phyloP scores from a whole-genome alignment of 2,329 filamentous ascomycete species.

The Thelonectria olida region DNA sequence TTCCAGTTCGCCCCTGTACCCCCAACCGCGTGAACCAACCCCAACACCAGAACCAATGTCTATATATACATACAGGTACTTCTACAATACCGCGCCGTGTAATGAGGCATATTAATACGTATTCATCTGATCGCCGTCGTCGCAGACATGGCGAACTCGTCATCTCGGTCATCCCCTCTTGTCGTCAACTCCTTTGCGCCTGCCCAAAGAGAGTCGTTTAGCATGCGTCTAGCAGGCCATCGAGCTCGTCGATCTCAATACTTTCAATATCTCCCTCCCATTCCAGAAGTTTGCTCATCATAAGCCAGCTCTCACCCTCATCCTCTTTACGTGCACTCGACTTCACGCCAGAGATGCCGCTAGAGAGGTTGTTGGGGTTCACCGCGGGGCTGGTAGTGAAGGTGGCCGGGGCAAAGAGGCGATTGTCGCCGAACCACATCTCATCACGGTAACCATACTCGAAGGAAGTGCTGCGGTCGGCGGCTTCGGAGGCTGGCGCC shows the following conservation, averaged over 20 bases:
- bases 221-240: constrained; percentile 82
- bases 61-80: constrained; percentile 44
- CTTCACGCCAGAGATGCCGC: constrained; percentile 33
- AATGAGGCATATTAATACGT: constrained; percentile 32
- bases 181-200: constrained; percentile 31
- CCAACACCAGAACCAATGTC: constrained; percentile 35
- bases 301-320: constrained; percentile 51
- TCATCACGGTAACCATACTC: constrained; percentile 57
- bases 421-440: constrained; percentile 62
- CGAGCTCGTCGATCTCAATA: constrained; percentile 92
- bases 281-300: constrained; percentile 53
- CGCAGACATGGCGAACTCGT: constrained; percentile 37
- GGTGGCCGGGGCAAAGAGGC: constrained; percentile 46
- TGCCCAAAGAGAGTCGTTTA: constrained; percentile 49
- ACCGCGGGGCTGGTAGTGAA: constrained; percentile 67
- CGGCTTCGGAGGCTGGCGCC: constrained; percentile 38
- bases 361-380: constrained; percentile 42
- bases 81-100: constrained; percentile 39
- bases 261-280: constrained; percentile 83
- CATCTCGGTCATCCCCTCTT: constrained; percentile 32
- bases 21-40: constrained; percentile 20
- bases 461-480: constrained; percentile 41
- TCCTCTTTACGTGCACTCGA: constrained; percentile 48
- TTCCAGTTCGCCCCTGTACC: constrained; percentile 33
- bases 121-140: constrained; percentile 37